phyloP scores from a whole-genome alignment of 2,329 filamentous ascomycete species.

The Zelopaecilomyces penicillatus region DNA sequence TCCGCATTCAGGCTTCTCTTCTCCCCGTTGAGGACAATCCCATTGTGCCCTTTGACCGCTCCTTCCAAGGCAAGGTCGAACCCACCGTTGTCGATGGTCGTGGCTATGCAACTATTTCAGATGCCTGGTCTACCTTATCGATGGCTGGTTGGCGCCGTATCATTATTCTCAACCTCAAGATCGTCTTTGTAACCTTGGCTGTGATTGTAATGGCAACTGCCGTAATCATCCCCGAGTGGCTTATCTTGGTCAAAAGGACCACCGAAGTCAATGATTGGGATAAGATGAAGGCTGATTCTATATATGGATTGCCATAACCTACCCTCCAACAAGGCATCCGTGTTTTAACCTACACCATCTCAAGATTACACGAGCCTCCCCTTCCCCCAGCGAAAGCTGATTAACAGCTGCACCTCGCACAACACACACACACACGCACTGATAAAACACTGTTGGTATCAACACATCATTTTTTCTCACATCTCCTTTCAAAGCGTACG shows the following conservation, averaged over 20 bases:
- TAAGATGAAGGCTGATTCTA: too few species aligned
- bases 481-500: too few species aligned
- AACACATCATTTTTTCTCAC: too few species aligned
- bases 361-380: too few species aligned
- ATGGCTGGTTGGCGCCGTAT: conserved; percentile 64
- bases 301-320: too few species aligned
- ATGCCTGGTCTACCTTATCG: conserved; percentile 75
- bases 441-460: too few species aligned
- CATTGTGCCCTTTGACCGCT: conserved; percentile 84
- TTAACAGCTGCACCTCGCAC: too few species aligned
- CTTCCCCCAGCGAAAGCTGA: too few species aligned
- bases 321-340: too few species aligned
- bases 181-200: conserved; percentile 46
- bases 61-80: conserved; percentile 68
- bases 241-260: conserved; percentile 27
- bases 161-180: conserved; percentile 67
- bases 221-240: conserved; percentile 43
- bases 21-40: conserved; percentile 73
- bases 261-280: background rate
- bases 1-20: conserved; percentile 80
- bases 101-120: conserved; percentile 61
- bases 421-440: too few species aligned
- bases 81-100: conserved; percentile 66
- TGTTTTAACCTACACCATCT: too few species aligned
- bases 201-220: conserved; percentile 35